Evolutionary conservation across 83 land plant genomes (phyloP).

Genomic region (Thuja plicata): DNA sequence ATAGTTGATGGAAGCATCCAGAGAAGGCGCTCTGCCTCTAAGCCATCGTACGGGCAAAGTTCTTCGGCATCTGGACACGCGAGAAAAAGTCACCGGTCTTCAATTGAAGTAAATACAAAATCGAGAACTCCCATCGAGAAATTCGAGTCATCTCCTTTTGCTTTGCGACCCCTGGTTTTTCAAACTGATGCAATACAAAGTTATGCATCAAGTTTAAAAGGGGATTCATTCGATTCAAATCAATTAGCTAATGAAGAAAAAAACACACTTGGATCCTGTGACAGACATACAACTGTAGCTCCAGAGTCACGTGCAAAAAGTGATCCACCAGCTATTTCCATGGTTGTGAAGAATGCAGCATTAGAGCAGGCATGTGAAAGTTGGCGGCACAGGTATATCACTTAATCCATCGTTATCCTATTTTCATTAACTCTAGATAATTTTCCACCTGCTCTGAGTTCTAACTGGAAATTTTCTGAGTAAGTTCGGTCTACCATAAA

Average conservation of each 20-base stretch:
- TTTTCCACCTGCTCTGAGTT: slow-evolving; percentile 10
- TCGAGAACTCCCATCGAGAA: background rate
- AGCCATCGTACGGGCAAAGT: slow-evolving; percentile 2
- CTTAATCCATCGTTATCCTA: background rate
- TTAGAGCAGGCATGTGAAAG: slow-evolving; percentile 85
- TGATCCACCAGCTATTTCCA: slow-evolving; percentile 24
- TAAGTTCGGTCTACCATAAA: background rate
- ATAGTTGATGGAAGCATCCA: slow-evolving; percentile 22
- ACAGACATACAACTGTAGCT: background rate
- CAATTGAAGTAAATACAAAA: slow-evolving; percentile 33
- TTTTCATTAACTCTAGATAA: background rate
- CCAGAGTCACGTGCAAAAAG: slow-evolving; percentile 8
- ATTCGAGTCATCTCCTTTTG: slow-evolving; percentile 9
- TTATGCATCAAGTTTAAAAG: slow-evolving; percentile 27
- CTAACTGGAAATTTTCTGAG: background rate
- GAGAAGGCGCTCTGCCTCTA: slow-evolving; percentile 10
- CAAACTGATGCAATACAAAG: slow-evolving; percentile 28
- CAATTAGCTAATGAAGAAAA: background rate
- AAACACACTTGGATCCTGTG: background rate
- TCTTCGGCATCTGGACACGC: slow-evolving; percentile 21
- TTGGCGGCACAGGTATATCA: slow-evolving; percentile 76
- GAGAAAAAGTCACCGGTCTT: slow-evolving; percentile 27
- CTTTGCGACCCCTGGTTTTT: slow-evolving; percentile 2
- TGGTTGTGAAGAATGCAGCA: slow-evolving; percentile 33
- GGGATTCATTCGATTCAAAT: background rate